A percentile compares a stretch with the other conserved stretches of the same genome.
Evolutionary conservation across 2,329 filamentous ascomycete species (phyloP).

Genomic region (Pyrenophora graminea): DNA sequence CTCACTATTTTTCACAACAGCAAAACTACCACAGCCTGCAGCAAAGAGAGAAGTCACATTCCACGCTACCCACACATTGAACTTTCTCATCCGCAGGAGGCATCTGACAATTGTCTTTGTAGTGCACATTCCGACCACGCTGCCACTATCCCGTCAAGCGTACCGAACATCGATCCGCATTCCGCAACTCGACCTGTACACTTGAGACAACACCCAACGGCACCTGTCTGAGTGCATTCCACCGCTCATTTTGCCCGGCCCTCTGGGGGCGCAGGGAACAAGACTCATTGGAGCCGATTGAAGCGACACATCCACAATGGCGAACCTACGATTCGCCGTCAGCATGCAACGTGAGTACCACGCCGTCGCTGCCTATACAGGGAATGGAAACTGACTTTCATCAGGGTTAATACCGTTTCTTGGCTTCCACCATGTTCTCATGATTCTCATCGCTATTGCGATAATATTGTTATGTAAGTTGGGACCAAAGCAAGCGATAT

Average conservation of each 20-base stretch:
- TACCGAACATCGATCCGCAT: slow-evolving; percentile 22
- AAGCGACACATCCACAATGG: slow-evolving; percentile 48
- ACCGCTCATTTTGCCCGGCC: slow-evolving; percentile 42
- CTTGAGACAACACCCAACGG: slow-evolving; percentile 22
- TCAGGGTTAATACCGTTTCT: slow-evolving; percentile 64
- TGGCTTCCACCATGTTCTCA: slow-evolving; percentile 83
- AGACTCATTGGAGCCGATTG: slow-evolving; percentile 30
- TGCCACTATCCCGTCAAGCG: slow-evolving; percentile 29
- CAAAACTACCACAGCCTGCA: slow-evolving; percentile 40
- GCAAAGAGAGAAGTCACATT: slow-evolving; percentile 34
- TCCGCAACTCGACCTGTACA: slow-evolving; percentile 22
- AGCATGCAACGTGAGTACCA: slow-evolving; percentile 53
- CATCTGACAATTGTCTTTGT: slow-evolving; percentile 39
- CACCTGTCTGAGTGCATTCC: slow-evolving; percentile 40
- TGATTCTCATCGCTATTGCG: slow-evolving; percentile 91
- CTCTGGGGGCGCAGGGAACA: slow-evolving; percentile 49
- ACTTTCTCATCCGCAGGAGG: slow-evolving; percentile 26
- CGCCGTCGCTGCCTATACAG: neutral
- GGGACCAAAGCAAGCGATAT: slow-evolving; percentile 6
- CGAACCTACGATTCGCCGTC: slow-evolving; percentile 55
- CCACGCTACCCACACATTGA: slow-evolving; percentile 40
- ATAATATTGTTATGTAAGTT: slow-evolving; percentile 92
- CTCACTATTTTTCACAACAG: slow-evolving; percentile 38
- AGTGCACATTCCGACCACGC: slow-evolving; percentile 40
- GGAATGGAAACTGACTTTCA: slow-evolving; percentile 30